Percentiles rank a stretch among this genome's conserved stretches.
Evolutionary conservation across 495 filamentous ascomycete species (phyloP).

Genomic region (Bryoglossum gracile): DNA sequence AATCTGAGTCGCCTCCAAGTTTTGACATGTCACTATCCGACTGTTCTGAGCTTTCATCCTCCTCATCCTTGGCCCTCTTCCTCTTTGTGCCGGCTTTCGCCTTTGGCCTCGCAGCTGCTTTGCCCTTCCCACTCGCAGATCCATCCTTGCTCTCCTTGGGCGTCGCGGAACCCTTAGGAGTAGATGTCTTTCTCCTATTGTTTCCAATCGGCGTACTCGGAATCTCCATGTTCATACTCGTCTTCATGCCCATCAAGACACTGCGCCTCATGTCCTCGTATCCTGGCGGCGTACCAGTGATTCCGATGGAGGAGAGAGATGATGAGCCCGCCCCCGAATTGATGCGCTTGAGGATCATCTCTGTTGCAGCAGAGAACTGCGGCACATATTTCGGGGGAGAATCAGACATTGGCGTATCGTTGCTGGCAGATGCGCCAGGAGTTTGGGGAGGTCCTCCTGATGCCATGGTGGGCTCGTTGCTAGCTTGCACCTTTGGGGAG

Average conservation of each 20-base stretch:
- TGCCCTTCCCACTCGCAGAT: constrained; percentile 12
- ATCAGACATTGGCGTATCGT: constrained; percentile 8
- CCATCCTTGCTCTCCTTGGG: constrained; percentile 11
- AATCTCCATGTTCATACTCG: constrained; percentile 38
- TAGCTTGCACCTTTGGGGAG: too few relatives aligned
- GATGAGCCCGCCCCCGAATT: constrained; percentile 24
- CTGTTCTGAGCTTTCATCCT: constrained; percentile 23
- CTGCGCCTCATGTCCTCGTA: constrained; percentile 43
- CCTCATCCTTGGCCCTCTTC: constrained; percentile 38
- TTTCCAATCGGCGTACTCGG: constrained; percentile 15
- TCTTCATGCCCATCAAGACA: constrained; percentile 43
- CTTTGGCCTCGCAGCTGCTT: constrained; percentile 10
- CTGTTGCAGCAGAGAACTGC: constrained; percentile 47
- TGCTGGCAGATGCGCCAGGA: constrained; percentile 9
- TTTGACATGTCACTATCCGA: constrained; percentile 30
- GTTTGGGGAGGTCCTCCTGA: constrained; percentile 9
- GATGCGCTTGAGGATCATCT: constrained; percentile 51
- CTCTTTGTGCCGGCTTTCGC: constrained; percentile 34
- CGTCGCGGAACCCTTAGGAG: constrained; percentile 14
- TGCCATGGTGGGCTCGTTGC: constrained; percentile 15
- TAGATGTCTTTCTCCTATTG: constrained; percentile 2
- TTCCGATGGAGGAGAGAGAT: constrained; percentile 19
- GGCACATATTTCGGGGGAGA: constrained; percentile 30
- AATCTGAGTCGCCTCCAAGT: constrained; percentile 38
- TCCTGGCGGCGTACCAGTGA: constrained; percentile 30